A percentile compares a stretch with the other conserved stretches of the same genome.
Conservation (phyloP, 805 yeast genomes). For the Komagataella pastoris region DNA sequence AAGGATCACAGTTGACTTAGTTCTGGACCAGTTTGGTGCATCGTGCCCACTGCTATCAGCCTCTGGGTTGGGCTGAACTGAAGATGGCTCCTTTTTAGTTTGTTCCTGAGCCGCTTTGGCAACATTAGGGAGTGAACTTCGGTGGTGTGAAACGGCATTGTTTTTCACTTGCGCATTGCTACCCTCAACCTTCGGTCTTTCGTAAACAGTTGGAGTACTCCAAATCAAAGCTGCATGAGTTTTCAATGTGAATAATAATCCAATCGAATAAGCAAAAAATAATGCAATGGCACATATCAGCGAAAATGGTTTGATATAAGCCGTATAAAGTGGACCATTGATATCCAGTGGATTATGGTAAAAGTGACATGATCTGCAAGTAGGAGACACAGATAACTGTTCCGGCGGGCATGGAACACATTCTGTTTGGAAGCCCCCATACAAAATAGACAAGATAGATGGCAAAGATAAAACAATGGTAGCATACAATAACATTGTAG, state of each 20-base stretch:
- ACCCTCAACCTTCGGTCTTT: constrained; percentile 11
- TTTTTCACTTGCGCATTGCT: background rate
- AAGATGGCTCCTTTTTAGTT: constrained; percentile 6
- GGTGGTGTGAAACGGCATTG: background rate
- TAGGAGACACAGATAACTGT: constrained; percentile 14
- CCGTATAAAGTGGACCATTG: constrained; percentile 46
- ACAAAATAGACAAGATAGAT: constrained; percentile 77
- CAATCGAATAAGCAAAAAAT: constrained; percentile 76
- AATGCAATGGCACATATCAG: constrained; percentile 67
- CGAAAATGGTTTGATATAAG: constrained; percentile 73
- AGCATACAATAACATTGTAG: constrained; percentile 89
- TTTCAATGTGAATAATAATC: constrained; percentile 83
- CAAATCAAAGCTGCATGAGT: constrained; percentile 96
- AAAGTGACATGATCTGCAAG: constrained; percentile 62
- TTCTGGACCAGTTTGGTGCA: constrained; percentile 93
- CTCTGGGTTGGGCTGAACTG: constrained; percentile 7
- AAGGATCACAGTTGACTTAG: constrained; percentile 70
- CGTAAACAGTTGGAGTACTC: constrained; percentile 50
- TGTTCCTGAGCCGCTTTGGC: constrained; percentile 5
- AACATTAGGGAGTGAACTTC: constrained; percentile 1
- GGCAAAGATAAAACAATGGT: constrained; percentile 88
- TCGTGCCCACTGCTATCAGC: constrained; percentile 65
- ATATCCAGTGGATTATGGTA: constrained; percentile 63
- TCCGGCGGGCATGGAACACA: constrained; percentile 44
- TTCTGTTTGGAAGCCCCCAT: constrained; percentile 70